These are phyloP conservation scores for Lichtheimia ramosa DNA, from an alignment of 371 early-diverging fungal species.

Conservation along the genomic window DNA sequence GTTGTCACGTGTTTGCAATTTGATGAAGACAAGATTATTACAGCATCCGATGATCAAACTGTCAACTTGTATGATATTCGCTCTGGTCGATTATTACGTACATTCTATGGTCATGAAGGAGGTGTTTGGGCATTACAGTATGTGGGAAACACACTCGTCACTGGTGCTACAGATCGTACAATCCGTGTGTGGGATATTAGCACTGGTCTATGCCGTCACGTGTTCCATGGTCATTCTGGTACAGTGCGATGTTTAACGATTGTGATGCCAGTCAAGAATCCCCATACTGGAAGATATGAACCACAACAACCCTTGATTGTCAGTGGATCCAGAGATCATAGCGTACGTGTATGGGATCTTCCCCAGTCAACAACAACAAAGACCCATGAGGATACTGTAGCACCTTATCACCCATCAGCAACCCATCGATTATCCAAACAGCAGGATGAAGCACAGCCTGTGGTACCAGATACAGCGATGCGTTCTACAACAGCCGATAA, in stretches of 20 bases:
- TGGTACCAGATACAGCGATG: too few species aligned
- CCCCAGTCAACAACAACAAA: constrained; percentile 54
- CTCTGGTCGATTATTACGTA: constrained; percentile 65
- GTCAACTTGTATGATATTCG: constrained; percentile 87
- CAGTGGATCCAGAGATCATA: constrained; percentile 96
- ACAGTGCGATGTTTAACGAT: constrained; percentile 95
- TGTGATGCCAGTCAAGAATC: constrained; percentile 63
- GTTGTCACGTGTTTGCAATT: constrained; percentile 96
- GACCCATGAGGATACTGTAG: too few species aligned
- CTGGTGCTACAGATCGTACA: constrained; percentile 96
- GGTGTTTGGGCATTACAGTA: constrained; percentile 98
- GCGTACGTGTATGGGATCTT: constrained; percentile 93
- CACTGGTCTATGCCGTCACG: constrained; percentile 80
- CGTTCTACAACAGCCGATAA: too few species aligned
- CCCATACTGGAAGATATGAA: constrained; percentile 43
- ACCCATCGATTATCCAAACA: too few species aligned
- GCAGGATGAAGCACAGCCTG: too few species aligned
- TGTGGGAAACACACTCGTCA: constrained; percentile 84
- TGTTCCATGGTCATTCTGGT: constrained; percentile 92
- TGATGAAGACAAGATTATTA: constrained; percentile 90
- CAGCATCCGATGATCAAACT: constrained; percentile 86
- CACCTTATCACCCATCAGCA: too few species aligned
- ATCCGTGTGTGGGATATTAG: constrained; percentile 98
- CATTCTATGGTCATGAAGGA: constrained; percentile 92
- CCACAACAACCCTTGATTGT: constrained; percentile 81